Base-by-base conservation (phyloP, 2,329 filamentous ascomycete genomes). In the Cercospora zeina region DNA sequence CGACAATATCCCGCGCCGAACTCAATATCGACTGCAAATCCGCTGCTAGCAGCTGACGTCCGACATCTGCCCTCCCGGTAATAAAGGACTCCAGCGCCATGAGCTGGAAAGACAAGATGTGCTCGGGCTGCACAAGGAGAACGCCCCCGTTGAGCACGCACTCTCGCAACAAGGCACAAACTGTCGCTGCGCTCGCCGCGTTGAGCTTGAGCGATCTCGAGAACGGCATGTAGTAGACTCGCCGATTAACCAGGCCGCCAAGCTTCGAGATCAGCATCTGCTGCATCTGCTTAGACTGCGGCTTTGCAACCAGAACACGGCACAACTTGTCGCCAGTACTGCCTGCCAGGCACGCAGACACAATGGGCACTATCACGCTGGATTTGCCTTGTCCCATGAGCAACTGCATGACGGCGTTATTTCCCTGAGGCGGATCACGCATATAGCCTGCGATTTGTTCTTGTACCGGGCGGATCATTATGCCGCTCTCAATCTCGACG, bases 301-400 rank as follows among this genome's bases (percentile, higher is more conserved):
- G 75, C 54, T 84, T 84, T 0, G 83, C 83, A 0, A 87, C 83
- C 0, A 87, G 70, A 0, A 88, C 73, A 1, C 87, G 76, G 0
- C 80, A 78, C 0, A 89, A 73, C 0, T 77, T 72, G 0, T 72
- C 70, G 45, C 75, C 74, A 60, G 79, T 64, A 11, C 21, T 42
- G 33, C 34, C 34, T 2, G 78, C 75, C 2, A 80, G 68, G 0
- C 71, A 65, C 0, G 82, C 74, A 0, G 83, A 83, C 0, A 88
- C 82, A 37, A 89, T 86, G 0, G 87, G 88, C 0, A 88, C 79
- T 54, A 92, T 90, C 1, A 89, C 83, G 0, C 87, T 88, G 0
- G 85, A 86, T 65, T 90, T 90, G 0, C 87, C 88, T 68, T 89
- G 82, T 0, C 88, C 88, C 87, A 90, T 90, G 65, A 89, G 89